Evolutionary conservation across 2,329 filamentous ascomycete genomes (phyloP), one percentile per base, ranked within the genome.

Genomic region (Penicillium thymicola): DNA sequence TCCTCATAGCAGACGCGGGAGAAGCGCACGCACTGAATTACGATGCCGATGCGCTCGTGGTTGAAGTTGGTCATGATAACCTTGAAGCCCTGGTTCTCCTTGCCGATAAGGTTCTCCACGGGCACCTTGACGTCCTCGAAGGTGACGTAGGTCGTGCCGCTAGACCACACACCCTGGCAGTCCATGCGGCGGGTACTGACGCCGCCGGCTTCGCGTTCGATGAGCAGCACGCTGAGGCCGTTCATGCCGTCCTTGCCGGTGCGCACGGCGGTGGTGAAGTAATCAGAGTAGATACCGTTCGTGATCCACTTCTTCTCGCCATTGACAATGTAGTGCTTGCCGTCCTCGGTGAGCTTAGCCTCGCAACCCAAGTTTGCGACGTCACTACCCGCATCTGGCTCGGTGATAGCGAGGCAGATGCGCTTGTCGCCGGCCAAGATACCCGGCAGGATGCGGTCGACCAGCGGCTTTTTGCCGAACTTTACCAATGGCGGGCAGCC

Each of bases 301-400:
- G 93, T 97, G 76, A 97, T 97, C 93, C 94, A 97, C 80, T 99
- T 99, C 89, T 99, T 97, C 85, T 97, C 93, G 54, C 94, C 94
- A 71, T 97, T 99, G 77, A 99, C 94, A 66, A 97, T 97, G 78
- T 95, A 99, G 79, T 97, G 91, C 82, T 97, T 97, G 70, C 94
- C 94, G 69, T 99, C 94, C 67, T 94, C 89, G 61, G 85, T 90
- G 56, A 97, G 83, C 82, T 96, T 96, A 27, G 94, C 94, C 81
- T 97, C 92, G 75, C 93, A 97, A 14, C 88, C 94, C 65, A 99
- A 75, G 77, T 96, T 97, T 58, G 94, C 94, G 10, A 99, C 94
- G 72, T 99, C 94, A 64, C 87, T 91, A 43, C 94, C 94, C 13
- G 92, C 94, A 77, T 97, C 93, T 59, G 89, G 94, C 78, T 99